Conservation (phyloP, 1,284 basidiomycete genomes). For the Papiliotrema terrestris region DNA sequence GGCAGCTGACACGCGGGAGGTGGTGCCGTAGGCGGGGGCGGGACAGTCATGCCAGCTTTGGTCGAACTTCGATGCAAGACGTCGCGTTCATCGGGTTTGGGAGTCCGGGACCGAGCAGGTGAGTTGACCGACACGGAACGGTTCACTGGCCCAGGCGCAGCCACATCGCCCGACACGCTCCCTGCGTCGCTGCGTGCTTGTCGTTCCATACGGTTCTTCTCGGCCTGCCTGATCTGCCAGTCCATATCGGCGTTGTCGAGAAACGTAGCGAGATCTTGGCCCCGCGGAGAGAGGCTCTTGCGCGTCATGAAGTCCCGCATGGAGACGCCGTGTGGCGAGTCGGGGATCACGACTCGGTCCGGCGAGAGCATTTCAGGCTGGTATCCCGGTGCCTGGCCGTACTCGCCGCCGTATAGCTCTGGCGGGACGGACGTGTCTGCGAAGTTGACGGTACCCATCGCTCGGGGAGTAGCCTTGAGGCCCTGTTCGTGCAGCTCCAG, state of each 20-base stretch:
- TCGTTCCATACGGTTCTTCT: neutral
- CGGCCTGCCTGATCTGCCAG: neutral
- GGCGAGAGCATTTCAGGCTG: no score
- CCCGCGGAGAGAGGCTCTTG: neutral
- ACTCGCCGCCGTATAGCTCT: neutral
- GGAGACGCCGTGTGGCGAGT: neutral
- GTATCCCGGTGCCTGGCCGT: neutral
- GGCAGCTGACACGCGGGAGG: no score
- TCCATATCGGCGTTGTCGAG: slow-evolving; percentile 1
- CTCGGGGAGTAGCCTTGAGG: neutral
- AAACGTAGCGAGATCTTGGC: neutral
- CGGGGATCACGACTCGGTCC: no score
- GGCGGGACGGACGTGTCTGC: neutral
- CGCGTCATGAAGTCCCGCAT: neutral
- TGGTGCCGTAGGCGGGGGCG: no score
- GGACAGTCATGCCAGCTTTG: no score
- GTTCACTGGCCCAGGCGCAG: no score
- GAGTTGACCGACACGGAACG: no score
- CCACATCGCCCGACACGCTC: no score
- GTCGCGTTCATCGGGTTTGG: no score
- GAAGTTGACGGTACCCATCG: neutral
- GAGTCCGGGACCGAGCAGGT: no score
- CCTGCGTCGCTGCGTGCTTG: no score
- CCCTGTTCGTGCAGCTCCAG: slow-evolving; percentile 11
- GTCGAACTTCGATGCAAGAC: no score